Evolutionary conservation across 2,329 filamentous ascomycete species (phyloP).

Genomic region (Exophiala alcalophila): DNA sequence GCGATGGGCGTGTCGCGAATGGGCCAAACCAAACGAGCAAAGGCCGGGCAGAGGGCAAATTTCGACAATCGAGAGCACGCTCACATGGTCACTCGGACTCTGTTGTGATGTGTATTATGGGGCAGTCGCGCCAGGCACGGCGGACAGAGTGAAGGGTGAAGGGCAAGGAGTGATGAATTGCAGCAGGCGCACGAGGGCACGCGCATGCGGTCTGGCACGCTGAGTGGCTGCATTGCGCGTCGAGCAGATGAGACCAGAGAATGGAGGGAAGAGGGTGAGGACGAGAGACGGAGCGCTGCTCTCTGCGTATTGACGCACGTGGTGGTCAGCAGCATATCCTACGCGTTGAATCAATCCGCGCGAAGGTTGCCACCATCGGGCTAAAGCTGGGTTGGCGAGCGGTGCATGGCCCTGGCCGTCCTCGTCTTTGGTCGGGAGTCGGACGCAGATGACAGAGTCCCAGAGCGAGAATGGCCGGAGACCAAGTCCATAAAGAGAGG

Average conservation of each 20-base stretch:
- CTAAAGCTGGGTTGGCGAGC: slow-evolving; percentile 2
- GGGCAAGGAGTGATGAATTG: too few species aligned
- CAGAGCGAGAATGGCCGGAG: neutral
- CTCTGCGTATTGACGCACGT: slow-evolving; percentile 16
- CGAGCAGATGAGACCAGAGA: too few species aligned
- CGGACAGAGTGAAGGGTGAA: too few species aligned
- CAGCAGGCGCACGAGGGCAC: slow-evolving; percentile 15
- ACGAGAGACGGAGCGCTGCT: neutral
- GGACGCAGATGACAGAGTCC: neutral
- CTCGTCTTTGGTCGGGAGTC: neutral
- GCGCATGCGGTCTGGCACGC: slow-evolving; percentile 6
- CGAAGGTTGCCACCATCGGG: slow-evolving; percentile 13
- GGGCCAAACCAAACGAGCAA: too few species aligned
- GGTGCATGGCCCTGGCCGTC: neutral
- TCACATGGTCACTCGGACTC: slow-evolving; percentile 17
- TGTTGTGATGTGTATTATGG: too few species aligned
- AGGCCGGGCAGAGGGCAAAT: slow-evolving; percentile 1
- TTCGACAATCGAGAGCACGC: slow-evolving; percentile 1
- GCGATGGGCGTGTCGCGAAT: too few species aligned
- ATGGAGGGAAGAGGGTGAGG: neutral
- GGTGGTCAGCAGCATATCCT: slow-evolving; percentile 14
- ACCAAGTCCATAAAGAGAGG: slow-evolving; percentile 2
- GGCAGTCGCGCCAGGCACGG: too few species aligned
- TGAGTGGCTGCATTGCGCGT: slow-evolving; percentile 16
- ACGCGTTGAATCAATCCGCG: slow-evolving; percentile 13